A percentile compares a stretch with the other conserved stretches of the same genome.
phyloP scores from a whole-genome alignment of 208 protist species.

The Spongospora subterranea region DNA sequence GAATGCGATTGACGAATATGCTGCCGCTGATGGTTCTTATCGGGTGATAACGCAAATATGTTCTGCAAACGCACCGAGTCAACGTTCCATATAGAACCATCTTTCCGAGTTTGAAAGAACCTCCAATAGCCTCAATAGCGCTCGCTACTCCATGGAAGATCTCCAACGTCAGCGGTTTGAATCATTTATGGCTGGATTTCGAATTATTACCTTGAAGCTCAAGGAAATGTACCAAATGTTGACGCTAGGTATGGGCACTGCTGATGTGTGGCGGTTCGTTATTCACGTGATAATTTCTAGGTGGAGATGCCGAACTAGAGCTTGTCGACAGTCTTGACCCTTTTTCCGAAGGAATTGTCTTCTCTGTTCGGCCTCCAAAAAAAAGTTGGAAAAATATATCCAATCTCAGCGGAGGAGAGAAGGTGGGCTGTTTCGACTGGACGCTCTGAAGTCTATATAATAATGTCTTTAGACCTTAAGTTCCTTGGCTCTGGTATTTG shows the following conservation, averaged over 20 bases:
- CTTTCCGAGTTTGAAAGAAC: constrained; percentile 39
- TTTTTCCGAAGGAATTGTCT: constrained; percentile 90
- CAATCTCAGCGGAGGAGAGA: constrained; percentile 99
- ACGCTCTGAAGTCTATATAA: constrained; percentile 11
- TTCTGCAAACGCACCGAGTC: neutral
- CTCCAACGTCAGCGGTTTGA: constrained; percentile 82
- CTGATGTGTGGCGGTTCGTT: constrained; percentile 93
- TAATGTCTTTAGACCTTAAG: constrained; percentile 83
- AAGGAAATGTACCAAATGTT: constrained; percentile 97
- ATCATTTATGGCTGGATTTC: constrained; percentile 98
- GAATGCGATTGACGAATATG: constrained; percentile 87
- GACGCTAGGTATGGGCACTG: constrained; percentile 79
- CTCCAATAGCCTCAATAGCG: neutral
- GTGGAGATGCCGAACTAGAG: constrained; percentile 99
- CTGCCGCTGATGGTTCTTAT: neutral
- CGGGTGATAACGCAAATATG: neutral
- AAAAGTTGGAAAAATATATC: constrained; percentile 99
- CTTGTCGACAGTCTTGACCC: constrained; percentile 97
- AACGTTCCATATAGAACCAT: neutral
- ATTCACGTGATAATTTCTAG: constrained; percentile 73
- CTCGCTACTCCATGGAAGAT: constrained; percentile 71
- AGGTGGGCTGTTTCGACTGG: constrained; percentile 68
- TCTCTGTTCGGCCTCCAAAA: constrained; percentile 96
- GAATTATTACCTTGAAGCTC: constrained; percentile 91
- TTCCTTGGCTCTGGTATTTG: constrained; percentile 98